Conservation (phyloP, 2,329 filamentous ascomycete species). For the Simplicillium aogashimaense region DNA sequence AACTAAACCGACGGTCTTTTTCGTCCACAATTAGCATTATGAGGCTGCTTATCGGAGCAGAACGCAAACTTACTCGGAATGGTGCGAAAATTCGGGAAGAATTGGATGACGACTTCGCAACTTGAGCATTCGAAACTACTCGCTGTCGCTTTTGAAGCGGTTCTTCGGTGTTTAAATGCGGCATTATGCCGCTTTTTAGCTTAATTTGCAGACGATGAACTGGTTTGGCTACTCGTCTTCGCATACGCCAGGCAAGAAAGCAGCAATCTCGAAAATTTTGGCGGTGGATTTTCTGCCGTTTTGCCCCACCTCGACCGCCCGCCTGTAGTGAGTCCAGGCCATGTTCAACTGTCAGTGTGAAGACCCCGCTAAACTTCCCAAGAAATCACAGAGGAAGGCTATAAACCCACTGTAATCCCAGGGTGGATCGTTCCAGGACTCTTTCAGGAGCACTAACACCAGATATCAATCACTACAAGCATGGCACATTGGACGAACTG, state of each 20-base stretch:
- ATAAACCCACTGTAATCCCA: too few species aligned
- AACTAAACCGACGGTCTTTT: conserved; percentile 81
- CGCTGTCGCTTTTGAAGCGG: conserved; percentile 72
- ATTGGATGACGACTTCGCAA: conserved; percentile 27
- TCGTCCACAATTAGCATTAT: neutral
- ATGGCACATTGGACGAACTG: too few species aligned
- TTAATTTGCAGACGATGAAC: conserved; percentile 1
- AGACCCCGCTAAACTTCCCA: too few species aligned
- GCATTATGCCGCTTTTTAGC: conserved; percentile 29
- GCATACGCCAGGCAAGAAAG: neutral
- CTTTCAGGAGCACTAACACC: too few species aligned
- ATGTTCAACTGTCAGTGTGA: too few species aligned
- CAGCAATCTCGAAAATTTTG: conserved; percentile 17
- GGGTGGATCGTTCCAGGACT: too few species aligned
- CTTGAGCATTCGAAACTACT: conserved; percentile 30
- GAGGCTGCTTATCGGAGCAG: neutral
- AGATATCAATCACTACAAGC: too few species aligned
- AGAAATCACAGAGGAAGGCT: too few species aligned
- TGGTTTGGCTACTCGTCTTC: conserved; percentile 5
- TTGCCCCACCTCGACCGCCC: conserved; percentile 7
- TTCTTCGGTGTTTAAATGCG: conserved; percentile 46
- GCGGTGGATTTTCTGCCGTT: conserved; percentile 17
- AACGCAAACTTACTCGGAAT: conserved; percentile 60
- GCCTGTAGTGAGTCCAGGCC: too few species aligned
- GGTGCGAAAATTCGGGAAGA: conserved; percentile 84